Conservation (phyloP, 2,329 filamentous ascomycete genomes). For the Phyllosticta citribraziliensis region DNA sequence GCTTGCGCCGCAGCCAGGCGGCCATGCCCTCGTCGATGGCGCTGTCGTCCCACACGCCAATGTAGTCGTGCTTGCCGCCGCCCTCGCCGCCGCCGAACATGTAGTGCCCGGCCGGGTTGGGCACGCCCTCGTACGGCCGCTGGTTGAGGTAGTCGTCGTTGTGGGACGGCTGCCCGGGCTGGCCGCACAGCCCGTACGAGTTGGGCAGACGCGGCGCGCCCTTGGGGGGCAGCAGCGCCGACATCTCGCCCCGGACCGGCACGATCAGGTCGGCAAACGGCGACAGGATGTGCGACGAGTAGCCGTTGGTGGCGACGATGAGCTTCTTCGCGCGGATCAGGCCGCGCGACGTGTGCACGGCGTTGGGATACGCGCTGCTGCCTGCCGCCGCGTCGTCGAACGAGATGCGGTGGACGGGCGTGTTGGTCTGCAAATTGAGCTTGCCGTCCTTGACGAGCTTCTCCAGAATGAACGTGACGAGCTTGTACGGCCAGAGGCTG, state of each 20-base stretch:
- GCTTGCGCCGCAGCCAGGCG: slow-evolving; percentile 42
- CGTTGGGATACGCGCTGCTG: slow-evolving; percentile 13
- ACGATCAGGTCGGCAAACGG: slow-evolving; percentile 61
- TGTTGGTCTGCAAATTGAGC: slow-evolving; percentile 68
- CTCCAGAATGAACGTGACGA: slow-evolving; percentile 63
- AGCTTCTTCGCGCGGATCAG: slow-evolving; percentile 52
- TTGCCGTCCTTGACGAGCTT: slow-evolving; percentile 38
- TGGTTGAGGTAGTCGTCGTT: slow-evolving; percentile 67
- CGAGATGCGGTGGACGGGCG: slow-evolving; percentile 42
- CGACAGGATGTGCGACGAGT: slow-evolving; percentile 68
- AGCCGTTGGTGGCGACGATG: slow-evolving; percentile 73
- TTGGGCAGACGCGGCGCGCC: slow-evolving; percentile 38
- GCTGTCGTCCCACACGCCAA: slow-evolving; percentile 53
- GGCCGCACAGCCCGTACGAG: slow-evolving; percentile 56
- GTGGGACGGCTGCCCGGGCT: slow-evolving; percentile 33
- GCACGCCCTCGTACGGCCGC: slow-evolving; percentile 41
- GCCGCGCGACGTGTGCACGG: slow-evolving; percentile 60
- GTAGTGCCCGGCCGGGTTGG: slow-evolving; percentile 38
- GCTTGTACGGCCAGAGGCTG: slow-evolving; percentile 74
- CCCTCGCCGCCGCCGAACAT: slow-evolving; percentile 65
- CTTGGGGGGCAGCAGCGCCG: slow-evolving; percentile 51
- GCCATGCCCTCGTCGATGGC: slow-evolving; percentile 47
- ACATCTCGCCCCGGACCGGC: slow-evolving; percentile 67
- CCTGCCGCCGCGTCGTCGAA: slow-evolving; percentile 17
- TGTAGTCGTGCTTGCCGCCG: slow-evolving; percentile 32